Evolutionary conservation across 2,329 filamentous ascomycete species (phyloP), one percentile per base, ranked within the genome.

Genomic region (Coniochaeta hoffmannii): DNA sequence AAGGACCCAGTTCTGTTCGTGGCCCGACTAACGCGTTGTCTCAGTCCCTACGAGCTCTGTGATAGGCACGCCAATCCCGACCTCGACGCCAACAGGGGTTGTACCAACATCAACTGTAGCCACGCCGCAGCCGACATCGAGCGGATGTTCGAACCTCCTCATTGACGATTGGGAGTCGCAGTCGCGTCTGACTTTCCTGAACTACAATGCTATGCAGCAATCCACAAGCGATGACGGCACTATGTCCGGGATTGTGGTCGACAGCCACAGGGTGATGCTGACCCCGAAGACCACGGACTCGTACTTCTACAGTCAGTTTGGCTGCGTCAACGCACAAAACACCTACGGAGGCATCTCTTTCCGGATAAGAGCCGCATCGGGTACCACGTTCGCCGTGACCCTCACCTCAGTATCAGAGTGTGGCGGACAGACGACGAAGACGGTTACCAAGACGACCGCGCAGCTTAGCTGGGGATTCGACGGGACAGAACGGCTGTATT

Each of bases 151-250:
- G 15, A 62, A 65, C 44, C 57, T 67, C 46, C 56, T 67, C 35
- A 63, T 85, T 54, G 82, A 85, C 59, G 82, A 85, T 68, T 85
- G 79, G 75, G 73, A 73, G 54, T 85, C 81, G 9, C 82, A 85
- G 64, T 85, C 81, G 6, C 79, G 81, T 30, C 66, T 85, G 53
- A 82, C 78, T 1, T 85, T 85, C 66, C 68, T 85, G 15, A 79
- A 72, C 62, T 85, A 85, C 71, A 85, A 85, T 63, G 73, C 81
- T 35, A 70, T 84, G 68, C 69, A 78, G 2, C 69, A 78, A 59
- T 72, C 81, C 4, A 77, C 77, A 6, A 81, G 79, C 32, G 79
- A 83, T 59, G 82, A 85, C 64, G 76, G 68, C 2, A 78, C 77
- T 7, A 82, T 84, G 78, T 71, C 73, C 22, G 82, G 79, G 1